These are phyloP conservation scores for Gaertneriomyces semiglobifer DNA, from an alignment of 192 early-diverging fungal species.

Conservation along the genomic window DNA sequence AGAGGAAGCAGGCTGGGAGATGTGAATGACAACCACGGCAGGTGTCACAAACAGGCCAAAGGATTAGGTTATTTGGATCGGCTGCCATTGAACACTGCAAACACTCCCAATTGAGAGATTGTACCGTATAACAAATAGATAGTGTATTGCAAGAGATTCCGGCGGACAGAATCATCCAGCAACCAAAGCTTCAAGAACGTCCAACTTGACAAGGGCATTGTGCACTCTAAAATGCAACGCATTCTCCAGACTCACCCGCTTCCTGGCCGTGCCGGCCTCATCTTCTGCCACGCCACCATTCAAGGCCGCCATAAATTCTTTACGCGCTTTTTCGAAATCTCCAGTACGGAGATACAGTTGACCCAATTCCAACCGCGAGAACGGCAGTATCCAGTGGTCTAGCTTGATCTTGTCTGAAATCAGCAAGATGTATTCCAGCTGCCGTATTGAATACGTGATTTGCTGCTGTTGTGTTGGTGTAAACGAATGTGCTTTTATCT, in stretches of 20 bases:
- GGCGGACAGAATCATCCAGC: not conserved
- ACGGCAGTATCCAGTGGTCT: constrained; percentile 53
- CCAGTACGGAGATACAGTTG: constrained; percentile 33
- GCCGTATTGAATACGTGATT: constrained; percentile 26
- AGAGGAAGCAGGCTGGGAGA: no score
- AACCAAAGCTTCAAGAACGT: constrained; percentile 27
- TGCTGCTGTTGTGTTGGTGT: constrained; percentile 4
- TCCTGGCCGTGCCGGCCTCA: constrained; percentile 24
- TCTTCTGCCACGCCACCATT: constrained; percentile 41
- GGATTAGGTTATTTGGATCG: no score
- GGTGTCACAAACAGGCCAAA: no score
- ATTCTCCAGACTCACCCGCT: constrained; percentile 42
- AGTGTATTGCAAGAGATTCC: not conserved
- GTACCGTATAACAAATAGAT: not conserved
- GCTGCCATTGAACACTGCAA: no score
- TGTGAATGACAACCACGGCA: no score
- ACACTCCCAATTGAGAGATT: no score
- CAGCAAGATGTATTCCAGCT: constrained; percentile 30
- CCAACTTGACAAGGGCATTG: constrained; percentile 43
- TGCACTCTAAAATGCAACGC: constrained; percentile 42
- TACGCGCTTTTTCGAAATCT: constrained; percentile 34
- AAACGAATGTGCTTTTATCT: not conserved
- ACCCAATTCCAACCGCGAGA: constrained; percentile 46
- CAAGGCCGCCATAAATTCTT: constrained; percentile 45
- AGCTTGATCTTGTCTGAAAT: constrained; percentile 37